phyloP scores from a whole-genome alignment of 305 asterid genomes.

The Fraxinus platypoda region DNA sequence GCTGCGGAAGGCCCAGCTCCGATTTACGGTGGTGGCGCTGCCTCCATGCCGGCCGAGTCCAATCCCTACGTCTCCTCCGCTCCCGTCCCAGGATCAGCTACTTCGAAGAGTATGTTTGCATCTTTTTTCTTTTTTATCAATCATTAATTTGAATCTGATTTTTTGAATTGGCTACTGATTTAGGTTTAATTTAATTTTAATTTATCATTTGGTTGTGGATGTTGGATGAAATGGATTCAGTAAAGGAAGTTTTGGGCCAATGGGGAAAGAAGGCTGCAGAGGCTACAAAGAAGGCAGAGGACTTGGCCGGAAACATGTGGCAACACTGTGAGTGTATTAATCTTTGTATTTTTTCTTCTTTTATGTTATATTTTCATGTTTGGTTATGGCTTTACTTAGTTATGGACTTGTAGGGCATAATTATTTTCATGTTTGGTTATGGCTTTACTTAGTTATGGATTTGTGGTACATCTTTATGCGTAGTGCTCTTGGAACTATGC shows the following conservation, averaged over 20 bases:
- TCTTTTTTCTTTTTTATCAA: not conserved
- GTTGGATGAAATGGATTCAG: constrained; percentile 62
- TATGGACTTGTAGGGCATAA: not conserved
- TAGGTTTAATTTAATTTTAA: not conserved
- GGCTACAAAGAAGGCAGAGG: constrained; percentile 80
- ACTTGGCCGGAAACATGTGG: constrained; percentile 93
- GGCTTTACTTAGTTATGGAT: not conserved
- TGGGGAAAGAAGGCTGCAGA: constrained; percentile 92
- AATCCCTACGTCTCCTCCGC: constrained; percentile 70
- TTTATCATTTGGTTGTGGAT: constrained; percentile 4
- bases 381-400: not conserved
- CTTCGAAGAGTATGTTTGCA: constrained; percentile 47
- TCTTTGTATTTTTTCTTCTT: not conserved
- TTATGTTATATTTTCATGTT: not conserved
- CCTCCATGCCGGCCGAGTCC: constrained; percentile 74
- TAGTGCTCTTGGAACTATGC: not conserved
- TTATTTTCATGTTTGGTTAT: not conserved
- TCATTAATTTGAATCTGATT: not conserved
- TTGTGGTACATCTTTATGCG: not conserved
- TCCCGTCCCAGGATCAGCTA: constrained; percentile 46
- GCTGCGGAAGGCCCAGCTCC: constrained; percentile 34
- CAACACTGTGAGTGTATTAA: constrained; percentile 75
- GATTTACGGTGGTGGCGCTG: constrained; percentile 37
- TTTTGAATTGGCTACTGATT: not conserved
- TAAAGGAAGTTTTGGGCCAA: constrained; percentile 68